Base-by-base conservation (phyloP, 2,329 filamentous ascomycete species). In the Corynespora cassiicola region DNA sequence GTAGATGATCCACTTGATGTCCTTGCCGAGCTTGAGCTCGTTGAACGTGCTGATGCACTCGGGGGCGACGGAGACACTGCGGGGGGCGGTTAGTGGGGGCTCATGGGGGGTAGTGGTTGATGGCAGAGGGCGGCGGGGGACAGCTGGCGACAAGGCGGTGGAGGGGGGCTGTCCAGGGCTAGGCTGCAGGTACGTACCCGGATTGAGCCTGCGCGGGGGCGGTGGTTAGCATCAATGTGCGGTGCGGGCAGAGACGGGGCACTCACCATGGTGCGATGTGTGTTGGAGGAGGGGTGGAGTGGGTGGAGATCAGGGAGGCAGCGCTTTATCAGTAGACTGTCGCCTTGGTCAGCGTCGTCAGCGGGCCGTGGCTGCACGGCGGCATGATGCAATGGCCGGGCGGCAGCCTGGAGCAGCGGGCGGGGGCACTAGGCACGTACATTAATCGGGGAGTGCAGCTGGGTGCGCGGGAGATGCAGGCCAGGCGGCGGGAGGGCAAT, bases 1-100 rank as follows among this genome's bases (percentile, higher is more conserved):
- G 85, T 82, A 92, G 79, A 94, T 84, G 76, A 94, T 86, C 80
- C 82, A 95, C 76, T 90, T 91, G 59, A 69, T 64, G 77, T 83
- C 79, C 77, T 90, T 90, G 73, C 74, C 78, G 58, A 90, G 84
- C 82, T 92, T 92, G 55, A 92, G 81, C 58, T 91, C 85, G 73
- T 91, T 90, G 81, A 86, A 92, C 52, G 70, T 68, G 41, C 62
- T 61, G 59, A 79, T 81, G 80, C 87, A 90, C 44, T 91, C 86
- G 66, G 81, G 79, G 54, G 80, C 75, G 62, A 90, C 84, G 68
- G 79, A 78, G 58, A 87, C 86, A 80, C 87, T 90, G 72, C 14
- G 25, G 24, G 6, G 9, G 14, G 22, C n/a, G 19, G 34, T 63
- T 55, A 61, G 54, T 42, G 31, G 30, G 18, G 21, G 27, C 26